These are phyloP conservation scores for Pythium graminicola DNA, from an alignment of 352 stramenopile species.

Conservation along the genomic window DNA sequence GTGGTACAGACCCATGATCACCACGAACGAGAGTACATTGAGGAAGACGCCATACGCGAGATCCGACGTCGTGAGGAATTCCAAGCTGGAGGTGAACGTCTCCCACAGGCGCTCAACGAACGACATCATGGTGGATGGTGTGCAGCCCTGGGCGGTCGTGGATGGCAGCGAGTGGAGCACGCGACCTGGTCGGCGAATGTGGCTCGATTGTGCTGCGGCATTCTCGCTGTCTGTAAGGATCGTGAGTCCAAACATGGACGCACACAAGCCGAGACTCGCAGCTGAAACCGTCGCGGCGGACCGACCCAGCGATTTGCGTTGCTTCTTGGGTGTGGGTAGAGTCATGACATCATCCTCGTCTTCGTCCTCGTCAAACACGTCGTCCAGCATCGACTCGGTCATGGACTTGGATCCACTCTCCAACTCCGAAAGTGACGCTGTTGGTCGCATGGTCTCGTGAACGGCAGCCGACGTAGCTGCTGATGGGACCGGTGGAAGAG, in stretches of 20 bases:
- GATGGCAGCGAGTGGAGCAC: constrained; percentile 56
- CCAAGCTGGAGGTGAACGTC: constrained; percentile 35
- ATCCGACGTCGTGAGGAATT: constrained; percentile 51
- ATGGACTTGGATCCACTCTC: constrained; percentile 20
- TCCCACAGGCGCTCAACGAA: constrained; percentile 31
- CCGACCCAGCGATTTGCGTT: constrained; percentile 16
- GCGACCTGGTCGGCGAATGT: constrained; percentile 48
- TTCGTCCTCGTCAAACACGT: constrained; percentile 17
- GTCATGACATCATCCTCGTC: constrained; percentile 29
- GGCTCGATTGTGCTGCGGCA: constrained; percentile 24
- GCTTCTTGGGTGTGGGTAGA: constrained; percentile 27
- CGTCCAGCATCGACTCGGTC: constrained; percentile 16
- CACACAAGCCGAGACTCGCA: constrained; percentile 56
- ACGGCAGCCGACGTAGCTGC: background rate
- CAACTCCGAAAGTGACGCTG: constrained; percentile 24
- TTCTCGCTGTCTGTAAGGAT: constrained; percentile 55
- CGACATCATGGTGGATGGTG: constrained; percentile 28
- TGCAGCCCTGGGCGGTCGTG: constrained; percentile 24
- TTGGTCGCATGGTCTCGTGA: constrained; percentile 4
- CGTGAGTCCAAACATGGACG: constrained; percentile 74
- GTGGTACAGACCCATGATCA: constrained; percentile 60
- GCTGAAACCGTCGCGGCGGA: constrained; percentile 36
- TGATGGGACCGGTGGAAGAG: constrained; percentile 27
- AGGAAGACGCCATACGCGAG: constrained; percentile 56
- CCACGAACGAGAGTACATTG: constrained; percentile 65